Evolutionary conservation across 306 rosid genomes (phyloP).

Genomic region (Cucurbita pepo): DNA sequence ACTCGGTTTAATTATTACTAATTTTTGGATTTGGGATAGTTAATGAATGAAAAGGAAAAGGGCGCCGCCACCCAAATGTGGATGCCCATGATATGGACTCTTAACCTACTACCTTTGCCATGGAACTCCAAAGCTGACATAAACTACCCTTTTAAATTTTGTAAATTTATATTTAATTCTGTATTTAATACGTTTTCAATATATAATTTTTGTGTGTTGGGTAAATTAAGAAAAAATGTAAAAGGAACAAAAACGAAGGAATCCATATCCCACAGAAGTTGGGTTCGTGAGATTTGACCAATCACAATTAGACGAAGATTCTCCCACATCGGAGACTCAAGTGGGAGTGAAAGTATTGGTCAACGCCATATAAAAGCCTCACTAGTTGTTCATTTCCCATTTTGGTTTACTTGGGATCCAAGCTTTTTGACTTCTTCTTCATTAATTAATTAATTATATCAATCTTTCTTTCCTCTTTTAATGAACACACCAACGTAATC

Average conservation of each 20-base stretch:
- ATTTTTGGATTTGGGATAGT: not conserved
- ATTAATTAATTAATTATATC: not conserved
- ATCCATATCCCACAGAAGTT: not conserved
- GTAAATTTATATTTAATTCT: no score
- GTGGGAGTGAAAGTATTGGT: not conserved
- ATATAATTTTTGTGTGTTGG: no score
- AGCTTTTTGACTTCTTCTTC: not conserved
- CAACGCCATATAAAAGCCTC: not conserved
- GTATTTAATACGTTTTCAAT: no score
- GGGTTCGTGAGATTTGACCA: not conserved
- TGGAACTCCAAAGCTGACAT: not conserved
- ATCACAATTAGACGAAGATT: not conserved
- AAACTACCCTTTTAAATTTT: no score
- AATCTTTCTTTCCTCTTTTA: no score
- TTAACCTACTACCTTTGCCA: not conserved
- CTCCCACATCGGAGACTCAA: not conserved
- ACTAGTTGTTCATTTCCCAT: not conserved
- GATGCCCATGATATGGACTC: not conserved
- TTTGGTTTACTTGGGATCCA: not conserved
- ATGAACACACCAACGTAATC: no score
- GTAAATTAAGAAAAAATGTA: no score
- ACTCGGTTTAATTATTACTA: no score
- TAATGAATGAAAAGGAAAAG: not conserved
- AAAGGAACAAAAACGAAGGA: not conserved
- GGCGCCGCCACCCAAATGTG: not conserved